Percentiles rank a stretch among this genome's conserved stretches.
phyloP scores from a whole-genome alignment of 164 flowering plant species.

The Vitis labrusca region DNA sequence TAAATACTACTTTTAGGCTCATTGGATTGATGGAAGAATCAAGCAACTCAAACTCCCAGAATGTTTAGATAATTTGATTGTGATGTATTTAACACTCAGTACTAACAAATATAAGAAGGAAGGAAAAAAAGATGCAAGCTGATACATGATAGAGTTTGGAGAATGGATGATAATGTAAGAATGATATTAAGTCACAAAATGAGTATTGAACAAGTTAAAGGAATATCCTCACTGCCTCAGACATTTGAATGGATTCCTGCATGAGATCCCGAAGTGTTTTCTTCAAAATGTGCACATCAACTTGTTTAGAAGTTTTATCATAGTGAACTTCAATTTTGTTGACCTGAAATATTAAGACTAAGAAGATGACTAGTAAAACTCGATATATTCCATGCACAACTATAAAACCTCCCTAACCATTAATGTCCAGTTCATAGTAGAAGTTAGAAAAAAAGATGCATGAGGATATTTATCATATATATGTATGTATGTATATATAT shows the following conservation, averaged over 20 bases:
- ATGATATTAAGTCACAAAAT: neutral
- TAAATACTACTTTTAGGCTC: no score
- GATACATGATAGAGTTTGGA: no score
- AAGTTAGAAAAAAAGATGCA: no score
- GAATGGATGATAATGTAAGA: neutral
- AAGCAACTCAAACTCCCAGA: no score
- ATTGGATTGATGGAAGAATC: no score
- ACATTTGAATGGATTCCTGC: constrained; percentile 34
- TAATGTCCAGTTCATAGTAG: neutral
- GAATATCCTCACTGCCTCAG: constrained; percentile 33
- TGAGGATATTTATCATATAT: no score
- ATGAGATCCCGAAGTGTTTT: constrained; percentile 75
- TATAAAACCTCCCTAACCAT: neutral
- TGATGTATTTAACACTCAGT: no score
- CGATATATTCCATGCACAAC: neutral
- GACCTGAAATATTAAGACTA: constrained; percentile 44
- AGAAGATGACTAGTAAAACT: constrained; percentile 8
- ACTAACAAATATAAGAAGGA: no score
- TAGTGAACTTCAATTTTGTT: constrained; percentile 83
- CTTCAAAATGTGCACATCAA: constrained; percentile 88
- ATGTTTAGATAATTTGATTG: no score
- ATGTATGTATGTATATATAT: no score
- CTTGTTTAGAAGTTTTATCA: constrained; percentile 89
- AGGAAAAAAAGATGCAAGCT: no score
- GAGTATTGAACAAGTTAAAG: neutral